Evolutionary conservation across 352 stramenopile species (phyloP), one percentile per base, ranked within the genome.

Genomic region (Peronosclerospora sorghi): DNA sequence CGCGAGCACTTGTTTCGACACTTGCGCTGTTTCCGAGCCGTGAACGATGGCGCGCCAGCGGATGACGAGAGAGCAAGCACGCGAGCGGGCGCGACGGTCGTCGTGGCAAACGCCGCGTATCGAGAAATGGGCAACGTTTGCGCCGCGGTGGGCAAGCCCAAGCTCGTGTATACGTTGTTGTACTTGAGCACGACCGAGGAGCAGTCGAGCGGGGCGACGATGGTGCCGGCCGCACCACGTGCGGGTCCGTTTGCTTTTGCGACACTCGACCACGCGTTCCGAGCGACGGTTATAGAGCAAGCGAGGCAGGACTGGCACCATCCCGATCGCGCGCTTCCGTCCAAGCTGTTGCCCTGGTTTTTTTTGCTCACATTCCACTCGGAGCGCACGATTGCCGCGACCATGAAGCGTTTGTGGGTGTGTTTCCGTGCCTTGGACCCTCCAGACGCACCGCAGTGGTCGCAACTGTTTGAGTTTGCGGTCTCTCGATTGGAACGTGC

Each of bases 51-150:
- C 2, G 13, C 13, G 15, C 10, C 9, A 5, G 28, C 8, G 2
- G 9, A 34, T 34, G 9, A 34, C 41, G 42, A 37, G 8, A 43
- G 36, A 41, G 24, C 23, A 14, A 49, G 23, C 20, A 44, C 36
- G 4, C 0, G 17, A 26, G 7, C 44, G 8, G 32, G 18, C 27
- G 4, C 57, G 8, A 27, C 54, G 19, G 27, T 17, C 28, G 70
- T 54, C 0, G 65, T 91, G 14, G 73, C 86, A 38, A 91, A 91
- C 44, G 73, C 70, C 17, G 77, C 75, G 1, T 91, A 91, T 45
- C 74, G 78, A 17, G 78, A 91, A 59, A 75, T 91, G 8, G 88
- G 78, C 58, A 86, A 86, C 37, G 62, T 91, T 18, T 75, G 75
- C 32, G 78, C 78, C 8, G 78, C 86, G 35, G 64, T 91, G 18